Evolutionary conservation across 108 stramenopile species (phyloP), one percentile per base, ranked within the genome.

Genomic region (Nannochloropsis oceanica): DNA sequence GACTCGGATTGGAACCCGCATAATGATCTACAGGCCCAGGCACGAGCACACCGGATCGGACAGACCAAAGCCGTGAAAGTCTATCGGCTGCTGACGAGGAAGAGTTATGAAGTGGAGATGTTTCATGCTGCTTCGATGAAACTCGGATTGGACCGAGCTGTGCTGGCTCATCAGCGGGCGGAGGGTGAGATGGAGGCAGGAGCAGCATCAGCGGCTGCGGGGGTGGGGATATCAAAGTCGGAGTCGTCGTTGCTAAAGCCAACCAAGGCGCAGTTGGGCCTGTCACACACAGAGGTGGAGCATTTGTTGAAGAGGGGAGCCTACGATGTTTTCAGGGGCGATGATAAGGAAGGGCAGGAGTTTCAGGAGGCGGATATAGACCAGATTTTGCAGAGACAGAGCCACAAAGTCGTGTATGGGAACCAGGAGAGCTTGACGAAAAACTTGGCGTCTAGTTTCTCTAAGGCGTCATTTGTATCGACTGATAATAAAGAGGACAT

Each of bases 71-170:
- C 86, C 25, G 95, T 96, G 26, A 95, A 92, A 84, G 93, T 96
- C 50, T 98, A 96, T 90, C 95, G 98, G 22, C 92, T 99, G 42
- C 91, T 99, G 25, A 96, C 97, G 25, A 89, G 94, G 43, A 97
- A 97, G 84, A 96, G 96, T 12, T 99, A 99, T 89, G 99, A 98
- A 90, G 93, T 94, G 91, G 94, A 96, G 90, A 98, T 99, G 98
- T 99, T 99, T 86, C 95, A 99, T 87, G 92, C 93, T 92, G 95
- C 95, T 43, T 93, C 93, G 25, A 85, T 96, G 92, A 99, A 99
- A 90, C 97, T 99, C 91, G 98, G 97, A 79, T 92, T 99, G 20
- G 99, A 99, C 84, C 95, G 96, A 84, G 98, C 97, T 26, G 96
- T 99, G 5, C 90, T 99, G n/a, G 93, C 94, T 26, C 85, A 89